Evolutionary conservation across 164 flowering plant species (phyloP).

Genomic region (Tinospora cordifolia): DNA sequence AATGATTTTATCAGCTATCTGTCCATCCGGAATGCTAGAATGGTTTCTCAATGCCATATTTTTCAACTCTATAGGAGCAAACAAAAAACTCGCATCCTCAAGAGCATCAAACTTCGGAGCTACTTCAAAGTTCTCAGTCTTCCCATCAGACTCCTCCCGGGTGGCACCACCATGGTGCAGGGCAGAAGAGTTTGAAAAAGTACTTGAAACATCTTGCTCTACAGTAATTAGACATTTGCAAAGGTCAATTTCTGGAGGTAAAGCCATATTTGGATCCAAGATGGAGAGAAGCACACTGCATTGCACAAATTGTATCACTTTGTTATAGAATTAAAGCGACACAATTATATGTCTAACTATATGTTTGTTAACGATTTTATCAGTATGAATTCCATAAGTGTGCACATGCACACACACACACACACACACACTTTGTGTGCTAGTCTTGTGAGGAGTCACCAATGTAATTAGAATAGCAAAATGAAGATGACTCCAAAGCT

Average conservation of each 20-base stretch:
- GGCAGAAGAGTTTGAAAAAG: constrained; percentile 21
- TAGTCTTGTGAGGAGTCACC: background rate
- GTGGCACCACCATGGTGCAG: constrained; percentile 22
- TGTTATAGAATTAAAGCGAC: constrained; percentile 10
- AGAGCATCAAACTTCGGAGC: constrained; percentile 32
- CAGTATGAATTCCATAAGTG: no score
- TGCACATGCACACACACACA: no score
- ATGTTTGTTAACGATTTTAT: no score
- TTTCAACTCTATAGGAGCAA: constrained; percentile 66
- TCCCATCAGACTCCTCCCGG: constrained; percentile 45
- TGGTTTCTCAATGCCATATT: constrained; percentile 31
- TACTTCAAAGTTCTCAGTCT: constrained; percentile 38
- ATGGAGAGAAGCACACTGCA: constrained; percentile 84
- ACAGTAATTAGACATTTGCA: constrained; percentile 37
- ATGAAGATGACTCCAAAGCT: background rate
- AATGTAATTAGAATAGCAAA: background rate
- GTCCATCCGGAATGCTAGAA: constrained; percentile 20
- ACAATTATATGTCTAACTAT: background rate
- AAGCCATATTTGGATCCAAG: constrained; percentile 65
- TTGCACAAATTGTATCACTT: constrained; percentile 7
- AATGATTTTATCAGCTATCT: constrained; percentile 20
- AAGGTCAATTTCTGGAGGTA: constrained; percentile 70
- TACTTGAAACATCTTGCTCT: constrained; percentile 35
- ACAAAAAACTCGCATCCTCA: constrained; percentile 63
- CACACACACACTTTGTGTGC: background rate